Evolutionary conservation across 108 stramenopile species (phyloP).

Genomic region (Nitzschia sp.): DNA sequence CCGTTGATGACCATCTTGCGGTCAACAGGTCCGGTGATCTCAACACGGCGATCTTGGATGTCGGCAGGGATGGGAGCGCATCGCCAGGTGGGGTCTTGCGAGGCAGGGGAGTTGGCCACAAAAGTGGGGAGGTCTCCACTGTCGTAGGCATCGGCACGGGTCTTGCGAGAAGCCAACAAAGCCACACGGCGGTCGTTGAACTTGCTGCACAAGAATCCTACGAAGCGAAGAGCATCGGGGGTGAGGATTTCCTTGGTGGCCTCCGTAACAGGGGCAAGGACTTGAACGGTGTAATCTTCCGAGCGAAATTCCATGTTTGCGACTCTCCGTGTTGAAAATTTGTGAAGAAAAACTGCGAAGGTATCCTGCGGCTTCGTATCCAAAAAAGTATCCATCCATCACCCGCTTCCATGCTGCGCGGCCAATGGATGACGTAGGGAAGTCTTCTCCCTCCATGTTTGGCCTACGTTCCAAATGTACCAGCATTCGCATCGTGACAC

Average conservation of each 20-base stretch:
- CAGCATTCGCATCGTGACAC: conserved; percentile 1
- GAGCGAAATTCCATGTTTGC: conserved; percentile 69
- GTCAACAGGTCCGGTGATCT: conserved; percentile 90
- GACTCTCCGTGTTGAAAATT: neutral
- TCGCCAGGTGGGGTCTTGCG: conserved; percentile 73
- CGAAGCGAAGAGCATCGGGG: conserved; percentile 75
- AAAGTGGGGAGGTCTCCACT: conserved; percentile 74
- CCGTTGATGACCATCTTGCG: conserved; percentile 97
- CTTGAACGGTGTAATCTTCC: conserved; percentile 56
- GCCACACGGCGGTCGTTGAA: conserved; percentile 74
- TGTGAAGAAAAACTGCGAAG: neutral
- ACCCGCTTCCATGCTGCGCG: too few relatives aligned
- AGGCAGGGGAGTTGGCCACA: conserved; percentile 43
- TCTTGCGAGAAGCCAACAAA: conserved; percentile 54
- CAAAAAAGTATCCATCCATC: neutral
- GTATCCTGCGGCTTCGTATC: neutral
- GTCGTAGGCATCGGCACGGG: conserved; percentile 69
- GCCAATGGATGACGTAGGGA: neutral
- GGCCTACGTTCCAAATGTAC: neutral
- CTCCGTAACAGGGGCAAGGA: conserved; percentile 66
- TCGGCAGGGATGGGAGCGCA: conserved; percentile 84
- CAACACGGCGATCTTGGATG: conserved; percentile 84
- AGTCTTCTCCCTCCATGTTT: conserved; percentile 1
- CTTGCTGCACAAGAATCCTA: conserved; percentile 69
- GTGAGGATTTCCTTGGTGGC: conserved; percentile 75